phyloP scores from a whole-genome alignment of 2,329 filamentous ascomycete genomes.

The Alternaria ethzedia region DNA sequence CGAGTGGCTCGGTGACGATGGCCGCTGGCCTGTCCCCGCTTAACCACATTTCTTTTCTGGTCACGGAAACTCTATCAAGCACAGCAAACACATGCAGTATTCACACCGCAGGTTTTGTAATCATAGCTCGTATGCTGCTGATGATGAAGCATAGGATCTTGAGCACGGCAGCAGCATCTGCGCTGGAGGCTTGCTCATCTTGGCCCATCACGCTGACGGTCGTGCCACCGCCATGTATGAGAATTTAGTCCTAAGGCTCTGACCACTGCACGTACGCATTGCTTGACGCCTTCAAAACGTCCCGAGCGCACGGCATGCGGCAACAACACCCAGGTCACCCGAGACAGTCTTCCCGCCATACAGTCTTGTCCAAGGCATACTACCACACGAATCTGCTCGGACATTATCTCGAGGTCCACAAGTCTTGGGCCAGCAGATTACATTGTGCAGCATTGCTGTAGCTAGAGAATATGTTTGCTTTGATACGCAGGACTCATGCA shows the following conservation, averaged over 20 bases:
- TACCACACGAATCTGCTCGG: neutral
- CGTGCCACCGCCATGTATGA: neutral
- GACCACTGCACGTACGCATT: conserved; percentile 3
- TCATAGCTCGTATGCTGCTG: neutral
- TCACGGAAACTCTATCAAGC: neutral
- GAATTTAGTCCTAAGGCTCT: neutral
- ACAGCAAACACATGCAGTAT: neutral
- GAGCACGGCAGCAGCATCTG: neutral
- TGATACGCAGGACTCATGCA: conserved; percentile 14
- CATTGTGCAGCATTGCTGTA: neutral
- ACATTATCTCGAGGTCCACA: neutral
- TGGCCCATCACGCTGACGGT: neutral
- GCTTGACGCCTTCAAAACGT: neutral
- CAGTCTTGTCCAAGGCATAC: conserved; percentile 1
- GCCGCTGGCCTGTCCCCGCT: neutral
- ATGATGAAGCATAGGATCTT: conserved; percentile 1
- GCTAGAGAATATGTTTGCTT: conserved; percentile 3
- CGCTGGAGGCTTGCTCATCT: neutral
- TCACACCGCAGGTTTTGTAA: neutral
- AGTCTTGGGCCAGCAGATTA: neutral
- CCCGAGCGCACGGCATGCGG: neutral
- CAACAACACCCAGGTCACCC: neutral
- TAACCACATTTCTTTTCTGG: neutral
- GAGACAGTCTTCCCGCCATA: neutral
- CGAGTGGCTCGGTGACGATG: neutral